phyloP scores from a whole-genome alignment of 2,329 filamentous ascomycete genomes.

The Exophiala calicioides region DNA sequence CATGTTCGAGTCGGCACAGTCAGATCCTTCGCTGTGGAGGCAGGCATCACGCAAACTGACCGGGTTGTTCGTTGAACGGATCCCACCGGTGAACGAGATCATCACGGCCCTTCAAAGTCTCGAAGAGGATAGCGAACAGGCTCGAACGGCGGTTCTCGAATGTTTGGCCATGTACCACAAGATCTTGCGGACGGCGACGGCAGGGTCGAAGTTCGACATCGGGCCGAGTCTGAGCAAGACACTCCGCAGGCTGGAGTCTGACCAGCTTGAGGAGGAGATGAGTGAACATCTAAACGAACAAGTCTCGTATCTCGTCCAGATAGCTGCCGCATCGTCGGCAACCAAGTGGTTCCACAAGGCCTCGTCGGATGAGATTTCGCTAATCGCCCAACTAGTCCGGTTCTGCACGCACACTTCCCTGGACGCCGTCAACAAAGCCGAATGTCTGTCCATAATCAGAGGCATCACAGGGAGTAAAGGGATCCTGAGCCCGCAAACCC shows the following conservation, averaged over 20 bases:
- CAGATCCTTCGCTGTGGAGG: constrained; percentile 61
- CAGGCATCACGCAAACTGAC: constrained; percentile 68
- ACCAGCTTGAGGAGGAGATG: constrained; percentile 48
- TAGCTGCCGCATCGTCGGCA: constrained; percentile 76
- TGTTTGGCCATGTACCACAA: constrained; percentile 84
- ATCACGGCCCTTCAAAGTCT: constrained; percentile 72
- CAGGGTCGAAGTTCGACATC: constrained; percentile 85
- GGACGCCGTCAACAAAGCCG: constrained; percentile 1
- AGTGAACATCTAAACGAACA: constrained; percentile 67
- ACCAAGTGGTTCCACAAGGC: constrained; percentile 89
- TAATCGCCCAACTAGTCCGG: constrained; percentile 44
- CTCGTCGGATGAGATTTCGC: constrained; percentile 46
- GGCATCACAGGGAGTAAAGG: constrained; percentile 31
- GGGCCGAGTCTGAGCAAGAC: constrained; percentile 72
- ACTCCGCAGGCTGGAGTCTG: constrained; percentile 61
- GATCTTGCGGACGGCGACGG: constrained; percentile 72
- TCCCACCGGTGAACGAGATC: constrained; percentile 79
- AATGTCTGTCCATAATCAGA: constrained; percentile 10
- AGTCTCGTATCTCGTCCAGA: constrained; percentile 75
- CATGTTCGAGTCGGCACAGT: constrained; percentile 55
- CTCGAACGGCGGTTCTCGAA: constrained; percentile 75
- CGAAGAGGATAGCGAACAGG: constrained; percentile 67
- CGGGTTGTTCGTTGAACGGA: constrained; percentile 73
- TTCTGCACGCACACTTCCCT: constrained; percentile 36
- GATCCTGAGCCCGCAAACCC: constrained; percentile 36